Evolutionary conservation across 176 grass and related monocot genomes (phyloP), one percentile per base, ranked within the genome.

Genomic region (Thalia dealbata): DNA sequence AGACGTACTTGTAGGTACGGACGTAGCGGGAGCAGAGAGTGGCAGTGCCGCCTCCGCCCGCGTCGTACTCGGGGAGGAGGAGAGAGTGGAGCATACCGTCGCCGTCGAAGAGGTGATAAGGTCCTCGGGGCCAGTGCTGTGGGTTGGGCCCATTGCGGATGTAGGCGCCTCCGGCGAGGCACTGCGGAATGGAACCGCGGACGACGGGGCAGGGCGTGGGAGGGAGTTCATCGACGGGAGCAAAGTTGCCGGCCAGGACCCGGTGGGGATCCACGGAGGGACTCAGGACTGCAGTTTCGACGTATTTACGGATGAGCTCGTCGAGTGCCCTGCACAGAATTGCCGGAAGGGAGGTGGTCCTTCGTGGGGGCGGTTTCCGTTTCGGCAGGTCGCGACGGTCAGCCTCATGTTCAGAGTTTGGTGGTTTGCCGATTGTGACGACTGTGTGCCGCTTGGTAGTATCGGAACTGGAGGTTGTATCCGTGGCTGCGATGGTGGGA

Each of bases 41-140:
- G 73, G 85, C 78, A 0, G 55, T 4, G 25, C 12, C 46, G 25
- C 48, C 29, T 38, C 32, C 4, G 32, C 32, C 32, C 4, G 32
- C 32, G 54, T 45, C 22, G 14, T 69, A n/a, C 2, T 32, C 2
- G 25, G 67, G 13, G 74, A 96, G 89, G 80, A 96, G 92, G 48
- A 96, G 79, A 4, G 92, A 91, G 79, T 96, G 92, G 14, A 96
- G 84, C 92, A 96, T 96, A 80, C 92, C 92, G 63, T 96, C 92
- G 54, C 92, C 89, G 72, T 96, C 89, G 76, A 96, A 96, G 38
- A 96, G 87, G 64, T 96, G 92, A 68, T 96, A 84, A 44, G 89
- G 82, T 8, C 89, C 92, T 29, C 81, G 78, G 11, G 92, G 92
- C 84, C 91, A 89, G 30, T n/a, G n/a, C n/a, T n/a, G n/a, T n/a